phyloP scores from a whole-genome alignment of 1,284 basidiomycete species.

The Chondrostereum purpureum region DNA sequence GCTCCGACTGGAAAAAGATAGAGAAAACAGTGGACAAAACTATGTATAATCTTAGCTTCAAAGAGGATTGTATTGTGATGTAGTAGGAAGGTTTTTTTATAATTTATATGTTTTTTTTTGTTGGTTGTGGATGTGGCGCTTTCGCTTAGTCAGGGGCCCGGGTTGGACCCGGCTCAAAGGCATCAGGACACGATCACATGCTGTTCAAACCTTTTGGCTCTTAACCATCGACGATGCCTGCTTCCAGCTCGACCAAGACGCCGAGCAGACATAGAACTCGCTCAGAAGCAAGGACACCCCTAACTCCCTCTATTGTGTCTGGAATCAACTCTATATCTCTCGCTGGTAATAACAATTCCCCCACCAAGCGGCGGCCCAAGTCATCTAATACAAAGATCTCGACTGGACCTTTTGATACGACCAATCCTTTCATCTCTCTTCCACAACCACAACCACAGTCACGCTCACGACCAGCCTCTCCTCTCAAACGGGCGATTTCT shows the following conservation, averaged over 20 bases:
- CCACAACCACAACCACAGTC: constrained; percentile 13
- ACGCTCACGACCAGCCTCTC: constrained; percentile 51
- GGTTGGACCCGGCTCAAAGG: too few species aligned
- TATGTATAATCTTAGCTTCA: constrained; percentile 91
- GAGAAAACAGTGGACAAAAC: constrained; percentile 93
- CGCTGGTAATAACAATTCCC: constrained; percentile 28
- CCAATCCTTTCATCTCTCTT: constrained; percentile 54
- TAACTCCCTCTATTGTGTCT: constrained; percentile 58
- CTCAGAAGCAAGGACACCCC: constrained; percentile 65
- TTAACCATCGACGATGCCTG: not conserved
- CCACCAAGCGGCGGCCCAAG: constrained; percentile 28
- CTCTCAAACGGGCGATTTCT: constrained; percentile 51
- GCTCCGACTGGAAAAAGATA: constrained; percentile 96
- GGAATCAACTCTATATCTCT: constrained; percentile 50
- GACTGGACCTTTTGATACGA: constrained; percentile 36
- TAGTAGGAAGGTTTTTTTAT: too few species aligned
- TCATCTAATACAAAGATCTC: constrained; percentile 23
- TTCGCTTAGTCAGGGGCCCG: too few species aligned
- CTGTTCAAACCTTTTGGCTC: not conserved
- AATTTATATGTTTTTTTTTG: too few species aligned
- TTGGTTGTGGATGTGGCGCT: too few species aligned
- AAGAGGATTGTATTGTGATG: constrained; percentile 73
- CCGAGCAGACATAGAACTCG: constrained; percentile 59
- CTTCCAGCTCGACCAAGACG: constrained; percentile 41
- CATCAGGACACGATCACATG: constrained; percentile 3